Base-by-base conservation (phyloP, 148 eudicot species). In the Rhododendron ovatum region DNA sequence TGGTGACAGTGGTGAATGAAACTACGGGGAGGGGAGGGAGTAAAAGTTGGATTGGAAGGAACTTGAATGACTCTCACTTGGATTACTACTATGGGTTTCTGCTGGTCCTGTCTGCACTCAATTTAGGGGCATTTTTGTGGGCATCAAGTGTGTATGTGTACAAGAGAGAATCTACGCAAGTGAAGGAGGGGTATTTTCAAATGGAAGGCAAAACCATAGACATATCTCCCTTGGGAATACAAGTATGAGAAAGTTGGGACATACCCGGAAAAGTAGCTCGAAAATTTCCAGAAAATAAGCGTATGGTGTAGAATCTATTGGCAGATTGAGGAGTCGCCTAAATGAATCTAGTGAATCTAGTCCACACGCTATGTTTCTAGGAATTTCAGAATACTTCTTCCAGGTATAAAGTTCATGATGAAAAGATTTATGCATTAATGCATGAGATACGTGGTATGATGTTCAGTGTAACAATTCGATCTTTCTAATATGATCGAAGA, bases 31-130 rank as follows among this genome's bases (percentile, higher is more conserved):
- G 87, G 45, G 80, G 88, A 78, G 98, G 94, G 47, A 84, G 90
- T 5, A 92, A 92, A 88, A 92, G 94, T 78, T 96, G 98, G 98
- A 94, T 96, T 48, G 98, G 98, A 33, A 91, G 91, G 55, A 92
- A 96, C 86, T 87, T 96, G 91, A 96, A 96, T 87, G 95, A 94
- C 75, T 93, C 94, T 35, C 98, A 91, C 81, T 91, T 96, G 90
- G 96, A 96, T 76, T 94, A 93, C 74, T 96, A 93, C 74, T 96
- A 96, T 89, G 94, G 94, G 61, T 94, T 96, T 82, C 90, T 96
- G 69, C 59, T 93, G 78, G 86, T 89, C 9, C 78, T 96, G n/a
- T 93, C 96, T 45, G 71, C 83, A 3, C 13, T 93, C 10, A 96
- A 96, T 79, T 78, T 94, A 81, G 94, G 89, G 5, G 93, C 90